Evolutionary conservation across 345 rosid species (phyloP).

Genomic region (Lepidium sativum): DNA sequence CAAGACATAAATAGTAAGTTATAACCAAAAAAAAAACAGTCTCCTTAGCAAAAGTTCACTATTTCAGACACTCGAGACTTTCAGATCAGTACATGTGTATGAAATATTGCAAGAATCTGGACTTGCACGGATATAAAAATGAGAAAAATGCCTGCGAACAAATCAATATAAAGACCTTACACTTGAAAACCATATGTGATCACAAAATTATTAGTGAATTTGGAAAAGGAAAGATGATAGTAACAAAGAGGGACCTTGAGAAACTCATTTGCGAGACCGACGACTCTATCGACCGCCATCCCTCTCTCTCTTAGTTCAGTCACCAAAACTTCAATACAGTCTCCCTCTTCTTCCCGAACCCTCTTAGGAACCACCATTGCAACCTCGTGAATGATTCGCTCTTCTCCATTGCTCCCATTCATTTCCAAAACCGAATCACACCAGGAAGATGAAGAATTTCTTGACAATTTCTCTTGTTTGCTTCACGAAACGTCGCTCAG

Average conservation of each 20-base stretch:
- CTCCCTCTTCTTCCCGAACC: slow-evolving; percentile 35
- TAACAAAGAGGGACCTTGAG: slow-evolving; percentile 41
- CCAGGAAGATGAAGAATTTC: neutral
- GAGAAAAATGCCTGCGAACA: too few species aligned
- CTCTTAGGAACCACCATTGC: slow-evolving; percentile 65
- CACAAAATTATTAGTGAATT: neutral
- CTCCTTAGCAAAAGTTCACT: too few species aligned
- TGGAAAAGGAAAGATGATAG: neutral
- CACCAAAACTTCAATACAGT: slow-evolving; percentile 63
- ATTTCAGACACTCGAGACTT: too few species aligned
- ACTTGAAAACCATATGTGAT: neutral
- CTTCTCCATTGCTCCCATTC: slow-evolving; percentile 42
- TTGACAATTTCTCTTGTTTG: neutral
- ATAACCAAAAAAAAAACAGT: neutral
- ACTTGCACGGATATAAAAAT: too few species aligned
- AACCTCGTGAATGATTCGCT: slow-evolving; percentile 50
- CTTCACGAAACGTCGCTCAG: neutral
- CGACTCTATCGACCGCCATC: slow-evolving; percentile 48
- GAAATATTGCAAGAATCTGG: too few species aligned
- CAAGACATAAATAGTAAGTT: neutral
- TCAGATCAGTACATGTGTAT: too few species aligned
- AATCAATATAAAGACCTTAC: too few species aligned
- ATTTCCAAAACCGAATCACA: slow-evolving; percentile 28
- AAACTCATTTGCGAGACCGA: slow-evolving; percentile 72
- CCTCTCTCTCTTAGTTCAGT: slow-evolving; percentile 54